Evolutionary conservation across 2,329 filamentous ascomycete genomes (phyloP), one percentile per base, ranked within the genome.

Genomic region (Aspergillus melleus): DNA sequence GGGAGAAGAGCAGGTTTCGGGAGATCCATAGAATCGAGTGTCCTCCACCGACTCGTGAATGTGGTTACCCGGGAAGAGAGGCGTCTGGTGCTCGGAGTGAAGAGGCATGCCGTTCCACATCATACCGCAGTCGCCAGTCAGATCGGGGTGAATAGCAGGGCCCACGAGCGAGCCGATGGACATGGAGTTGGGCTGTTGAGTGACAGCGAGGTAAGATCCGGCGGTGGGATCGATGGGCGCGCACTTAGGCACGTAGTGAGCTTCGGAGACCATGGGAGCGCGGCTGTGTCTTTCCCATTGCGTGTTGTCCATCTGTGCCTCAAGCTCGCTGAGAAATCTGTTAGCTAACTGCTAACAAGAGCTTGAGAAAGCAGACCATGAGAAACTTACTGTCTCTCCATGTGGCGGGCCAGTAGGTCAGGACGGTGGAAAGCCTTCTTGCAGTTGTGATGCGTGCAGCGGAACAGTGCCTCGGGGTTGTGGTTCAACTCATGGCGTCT

Each of bases 401-500:
- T 77, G 66, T 82, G 80, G 29, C 80, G 76, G 36, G 77, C 70
- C 50, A 81, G 72, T 49, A 82, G 68, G 68, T 82, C 80, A 29
- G 76, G 68, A 14, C 80, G 78, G 61, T 81, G 79, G 61, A 82
- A 82, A 22, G 78, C 75, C 63, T 81, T 81, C 53, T 75, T 75
- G 70, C 80, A 82, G 56, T 76, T 77, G 59, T 69, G 67, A 32
- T 78, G 70, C 22, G 72, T 70, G 66, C 80, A 82, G 20, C 72
- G 74, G 62, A 77, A 81, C 9, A 74, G 69, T 29, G 79, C 77
- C 61, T 80, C 77, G 5, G 79, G 76, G 62, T 80, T 81, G 70
- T 82, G 80, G 65, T 82, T 82, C 59, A 80, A 68, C 66, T 82
- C 79, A 73, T 82, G 80, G 49, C 80, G 79, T 68, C 77, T 75